Percentiles rank a stretch among this genome's conserved stretches.
Evolutionary conservation across 2,329 filamentous ascomycete genomes (phyloP).

Genomic region (Ascochyta lentis): DNA sequence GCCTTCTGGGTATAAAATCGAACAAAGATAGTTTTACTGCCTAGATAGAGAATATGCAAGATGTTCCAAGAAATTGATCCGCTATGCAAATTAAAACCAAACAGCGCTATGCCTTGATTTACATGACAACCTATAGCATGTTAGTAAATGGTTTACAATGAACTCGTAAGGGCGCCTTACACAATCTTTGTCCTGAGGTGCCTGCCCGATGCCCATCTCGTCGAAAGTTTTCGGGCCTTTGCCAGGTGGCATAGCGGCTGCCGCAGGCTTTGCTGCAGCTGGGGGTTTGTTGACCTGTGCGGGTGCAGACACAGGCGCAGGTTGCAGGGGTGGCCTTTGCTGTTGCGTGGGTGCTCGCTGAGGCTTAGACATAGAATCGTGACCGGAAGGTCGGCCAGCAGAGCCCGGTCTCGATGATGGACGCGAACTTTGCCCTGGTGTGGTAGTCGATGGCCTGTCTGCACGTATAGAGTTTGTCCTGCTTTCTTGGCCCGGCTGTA

Average conservation of each 20-base stretch:
- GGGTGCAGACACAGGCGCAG: constrained; percentile 18
- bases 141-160: constrained; percentile 9
- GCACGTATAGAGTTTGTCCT: constrained; percentile 33
- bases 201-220: constrained; percentile 92
- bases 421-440: constrained; percentile 24
- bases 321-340: constrained; percentile 28
- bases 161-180: constrained; percentile 61
- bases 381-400: constrained; percentile 36
- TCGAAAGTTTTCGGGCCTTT: constrained; percentile 96
- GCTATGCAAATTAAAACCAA: constrained; percentile 27
- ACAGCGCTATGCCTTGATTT: constrained; percentile 8
- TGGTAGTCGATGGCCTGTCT: constrained; percentile 35
- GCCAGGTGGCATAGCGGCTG: constrained; percentile 52
- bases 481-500: constrained; percentile 44
- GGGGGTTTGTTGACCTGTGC: constrained; percentile 27
- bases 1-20: constrained; percentile 10
- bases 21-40: constrained; percentile 18
- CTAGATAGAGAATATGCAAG: constrained; percentile 19
- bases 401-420: constrained; percentile 37
- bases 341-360: constrained; percentile 30
- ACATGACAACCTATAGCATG: constrained; percentile 38
- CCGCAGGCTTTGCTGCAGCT: constrained; percentile 40
- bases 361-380: constrained; percentile 36
- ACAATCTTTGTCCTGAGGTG: constrained; percentile 87
- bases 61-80: constrained; percentile 17